Base-by-base conservation (phyloP, 139 green algal genomes). In the Micromonas commoda region DNA sequence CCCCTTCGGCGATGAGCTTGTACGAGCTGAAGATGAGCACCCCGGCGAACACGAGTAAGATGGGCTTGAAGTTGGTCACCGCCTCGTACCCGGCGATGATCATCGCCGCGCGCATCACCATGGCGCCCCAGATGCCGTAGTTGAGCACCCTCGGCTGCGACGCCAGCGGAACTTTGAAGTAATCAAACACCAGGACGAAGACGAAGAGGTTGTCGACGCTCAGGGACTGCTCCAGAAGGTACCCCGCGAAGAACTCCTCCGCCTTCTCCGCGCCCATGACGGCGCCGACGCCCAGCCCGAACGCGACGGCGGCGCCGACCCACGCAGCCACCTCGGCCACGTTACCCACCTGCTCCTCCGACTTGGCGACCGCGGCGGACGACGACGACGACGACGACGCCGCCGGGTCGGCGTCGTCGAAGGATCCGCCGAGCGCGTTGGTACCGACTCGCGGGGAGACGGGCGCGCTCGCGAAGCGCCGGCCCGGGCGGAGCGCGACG, bases 131-230 rank as follows among this genome's bases (percentile, higher is more conserved):
- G 35, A 99, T 96, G 68, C 94, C 94, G 35, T 91, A 98, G 0
- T 79, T 88, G 23, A 99, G 83, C 80, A 98, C 91, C 70, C 68
- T 78, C 29, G 54, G 23, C 76, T 91, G 85, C 38, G 32, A 35
- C 29, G 60, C 21, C 39, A 16, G 2, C 9, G 79, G 76, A 37
- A 87, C 79, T 33, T 87, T 81, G 73, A 89, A 89, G 76, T 89
- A 89, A 20, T 80, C 33, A 83, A 99, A 99, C 0, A 98, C 88
- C 13, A 99, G 89, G 29, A 97, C 87, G 73, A 99, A 99, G 16
- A 99, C 94, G 85, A 99, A 97, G 32, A 99, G 85, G 78, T 99
- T 99, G 88, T 99, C 94, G 3, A 98, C 90, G 2, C 86, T 93
- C 33, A 99, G 80, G 34, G 79, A 91, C 86, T 99, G 94, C 85